Percentiles rank a stretch among this genome's conserved stretches.
Conservation (phyloP, 1,139 yeast genomes). For the Suhomyces wounanorum region DNA sequence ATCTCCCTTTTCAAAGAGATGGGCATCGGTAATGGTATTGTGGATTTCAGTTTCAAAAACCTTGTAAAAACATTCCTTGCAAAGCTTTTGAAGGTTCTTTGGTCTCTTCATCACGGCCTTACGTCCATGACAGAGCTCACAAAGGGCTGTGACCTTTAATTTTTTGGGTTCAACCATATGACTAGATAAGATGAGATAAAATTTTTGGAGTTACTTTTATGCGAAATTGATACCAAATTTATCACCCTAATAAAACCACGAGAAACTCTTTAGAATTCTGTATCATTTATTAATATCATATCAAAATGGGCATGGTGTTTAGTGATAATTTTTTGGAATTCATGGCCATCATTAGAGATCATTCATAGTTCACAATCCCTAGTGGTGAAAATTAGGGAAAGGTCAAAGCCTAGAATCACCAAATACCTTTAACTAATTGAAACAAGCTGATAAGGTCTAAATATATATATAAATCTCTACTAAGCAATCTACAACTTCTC, state of each 20-base stretch:
- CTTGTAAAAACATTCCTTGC: constrained; percentile 85
- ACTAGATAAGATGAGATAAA: constrained; percentile 1
- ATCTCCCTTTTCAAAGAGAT: constrained; percentile 78
- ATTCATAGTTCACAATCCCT: too few relatives aligned
- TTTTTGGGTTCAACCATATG: constrained; percentile 21
- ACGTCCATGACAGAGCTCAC: constrained; percentile 84
- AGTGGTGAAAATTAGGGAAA: too few relatives aligned
- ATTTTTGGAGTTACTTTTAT: not conserved
- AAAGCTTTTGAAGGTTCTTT: constrained; percentile 85
- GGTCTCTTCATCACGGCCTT: constrained; percentile 92
- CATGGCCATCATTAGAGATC: too few relatives aligned
- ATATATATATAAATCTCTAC: too few relatives aligned
- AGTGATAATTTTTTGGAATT: too few relatives aligned
- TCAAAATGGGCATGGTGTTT: too few relatives aligned
- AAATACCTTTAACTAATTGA: too few relatives aligned
- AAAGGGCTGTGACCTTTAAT: constrained; percentile 50
- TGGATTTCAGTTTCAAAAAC: constrained; percentile 97
- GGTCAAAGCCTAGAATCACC: too few relatives aligned
- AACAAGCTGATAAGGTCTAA: too few relatives aligned
- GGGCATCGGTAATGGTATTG: constrained; percentile 73
- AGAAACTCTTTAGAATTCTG: too few relatives aligned
- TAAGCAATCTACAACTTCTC: not conserved
- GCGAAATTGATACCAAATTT: not conserved
- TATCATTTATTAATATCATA: too few relatives aligned
- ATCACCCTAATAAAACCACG: too few relatives aligned